Conservation (phyloP, 768 basidiomycete genomes). For the Suillus americanus region DNA sequence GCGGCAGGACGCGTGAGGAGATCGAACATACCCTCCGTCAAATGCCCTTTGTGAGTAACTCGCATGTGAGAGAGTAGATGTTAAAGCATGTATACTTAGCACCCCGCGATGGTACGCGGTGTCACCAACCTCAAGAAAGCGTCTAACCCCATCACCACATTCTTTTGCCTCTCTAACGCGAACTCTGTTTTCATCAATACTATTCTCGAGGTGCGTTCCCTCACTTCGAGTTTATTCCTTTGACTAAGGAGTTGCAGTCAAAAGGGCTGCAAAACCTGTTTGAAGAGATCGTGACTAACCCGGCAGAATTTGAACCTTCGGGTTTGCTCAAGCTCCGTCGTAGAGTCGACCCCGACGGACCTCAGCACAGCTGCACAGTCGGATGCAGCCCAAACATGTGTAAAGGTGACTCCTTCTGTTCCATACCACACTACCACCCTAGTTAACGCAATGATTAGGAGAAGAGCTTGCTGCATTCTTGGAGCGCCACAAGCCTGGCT, state of each 20-base stretch:
- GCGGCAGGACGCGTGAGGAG: slow-evolving; percentile 68
- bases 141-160: slow-evolving; percentile 61
- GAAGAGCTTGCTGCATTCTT: slow-evolving; percentile 89
- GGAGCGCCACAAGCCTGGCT: slow-evolving; percentile 53
- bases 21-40: slow-evolving; percentile 75
- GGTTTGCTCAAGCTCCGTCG: slow-evolving; percentile 76
- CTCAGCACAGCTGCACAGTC: slow-evolving; percentile 80
- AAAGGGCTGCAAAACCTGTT: slow-evolving; percentile 75
- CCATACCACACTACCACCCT: background rate
- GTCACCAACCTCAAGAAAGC: slow-evolving; percentile 72
- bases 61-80: background rate
- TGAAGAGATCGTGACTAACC: slow-evolving; percentile 88
- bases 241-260: slow-evolving; percentile 43
- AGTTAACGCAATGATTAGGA: slow-evolving; percentile 45
- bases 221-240: background rate
- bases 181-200: slow-evolving; percentile 91
- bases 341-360: slow-evolving; percentile 70
- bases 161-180: slow-evolving; percentile 92
- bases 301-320: slow-evolving; percentile 74
- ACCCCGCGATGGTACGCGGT: slow-evolving; percentile 95
- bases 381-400: slow-evolving; percentile 98
- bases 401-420: slow-evolving; percentile 56
- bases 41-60: slow-evolving; percentile 78
- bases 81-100: slow-evolving; percentile 45
- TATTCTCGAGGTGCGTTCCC: slow-evolving; percentile 67